A percentile compares a stretch with the other conserved stretches of the same genome.
Conservation (phyloP, 192 early-diverging fungal genomes). For the Gaertneriomyces sp. region DNA sequence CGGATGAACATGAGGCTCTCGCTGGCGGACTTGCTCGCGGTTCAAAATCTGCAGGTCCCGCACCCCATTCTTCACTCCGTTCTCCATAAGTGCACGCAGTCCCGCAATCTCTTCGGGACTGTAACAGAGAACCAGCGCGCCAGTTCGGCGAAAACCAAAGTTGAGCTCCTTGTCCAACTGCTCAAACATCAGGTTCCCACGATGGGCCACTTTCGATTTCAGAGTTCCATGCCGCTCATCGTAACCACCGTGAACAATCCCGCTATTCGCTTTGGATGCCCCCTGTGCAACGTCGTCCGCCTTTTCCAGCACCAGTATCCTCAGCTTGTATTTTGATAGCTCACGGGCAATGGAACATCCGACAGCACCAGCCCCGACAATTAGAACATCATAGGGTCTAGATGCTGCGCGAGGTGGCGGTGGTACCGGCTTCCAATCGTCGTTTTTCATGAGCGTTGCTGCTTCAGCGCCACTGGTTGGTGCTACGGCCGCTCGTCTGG, state of each 20-base stretch:
- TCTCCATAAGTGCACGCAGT: conserved; percentile 34
- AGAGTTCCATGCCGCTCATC: conserved; percentile 45
- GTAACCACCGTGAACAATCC: conserved; percentile 49
- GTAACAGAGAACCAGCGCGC: conserved; percentile 44
- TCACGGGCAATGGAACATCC: conserved; percentile 44
- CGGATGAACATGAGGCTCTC: conserved; percentile 41
- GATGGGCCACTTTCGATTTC: conserved; percentile 31
- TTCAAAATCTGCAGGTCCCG: conserved; percentile 31
- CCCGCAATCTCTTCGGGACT: conserved; percentile 19
- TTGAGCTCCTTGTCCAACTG: conserved; percentile 37
- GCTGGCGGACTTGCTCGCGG: conserved; percentile 30
- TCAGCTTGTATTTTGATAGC: conserved; percentile 33
- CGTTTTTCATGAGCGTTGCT: too few species aligned
- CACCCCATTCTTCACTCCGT: conserved; percentile 45
- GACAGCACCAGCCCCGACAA: conserved; percentile 46
- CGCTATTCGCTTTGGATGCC: conserved; percentile 40
- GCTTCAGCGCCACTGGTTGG: too few species aligned
- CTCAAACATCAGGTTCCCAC: conserved; percentile 40
- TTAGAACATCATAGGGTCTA: conserved; percentile 32
- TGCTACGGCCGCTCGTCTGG: too few species aligned
- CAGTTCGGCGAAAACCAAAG: conserved; percentile 45
- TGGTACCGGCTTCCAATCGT: conserved; percentile 1
- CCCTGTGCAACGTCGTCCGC: conserved; percentile 41
- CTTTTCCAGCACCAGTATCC: conserved; percentile 38
- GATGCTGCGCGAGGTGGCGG: background rate